Percentiles rank a stretch among this genome's conserved stretches.
Conservation (phyloP, 1,284 basidiomycete genomes). For the Sphaerobolus stellatus region DNA sequence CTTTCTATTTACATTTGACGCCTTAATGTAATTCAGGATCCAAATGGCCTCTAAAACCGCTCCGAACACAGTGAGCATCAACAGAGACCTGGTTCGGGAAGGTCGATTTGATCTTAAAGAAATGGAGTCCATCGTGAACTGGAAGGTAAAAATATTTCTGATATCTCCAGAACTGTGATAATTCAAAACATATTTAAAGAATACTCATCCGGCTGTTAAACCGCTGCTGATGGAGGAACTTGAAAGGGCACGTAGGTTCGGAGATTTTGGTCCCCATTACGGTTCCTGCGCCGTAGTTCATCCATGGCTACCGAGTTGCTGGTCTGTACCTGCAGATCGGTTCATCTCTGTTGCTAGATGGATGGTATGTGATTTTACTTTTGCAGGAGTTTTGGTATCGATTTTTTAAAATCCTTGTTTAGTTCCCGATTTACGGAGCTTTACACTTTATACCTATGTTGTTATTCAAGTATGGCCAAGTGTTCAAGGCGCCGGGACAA, state of each 20-base stretch:
- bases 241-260: constrained; percentile 32
- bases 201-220: constrained; percentile 44
- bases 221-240: constrained; percentile 37
- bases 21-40: constrained; percentile 40
- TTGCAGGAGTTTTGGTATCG: constrained; percentile 46
- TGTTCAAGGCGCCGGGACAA: constrained; percentile 59
- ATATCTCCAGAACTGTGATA: background rate
- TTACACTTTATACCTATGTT: constrained; percentile 87
- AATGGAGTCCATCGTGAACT: constrained; percentile 53
- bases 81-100: constrained; percentile 58
- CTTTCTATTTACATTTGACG: background rate
- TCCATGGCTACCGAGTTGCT: constrained; percentile 75
- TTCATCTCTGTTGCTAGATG: constrained; percentile 83
- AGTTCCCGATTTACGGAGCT: constrained; percentile 73
- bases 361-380: constrained; percentile 45
- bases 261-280: constrained; percentile 53
- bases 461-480: constrained; percentile 67
- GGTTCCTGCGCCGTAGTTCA: constrained; percentile 74
- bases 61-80: constrained; percentile 57
- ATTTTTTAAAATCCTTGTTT: background rate
- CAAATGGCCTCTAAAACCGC: constrained; percentile 65
- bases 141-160: constrained; percentile 40
- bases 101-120: constrained; percentile 55
- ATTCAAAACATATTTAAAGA: constrained; percentile 24
- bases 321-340: constrained; percentile 64